Evolutionary conservation across 805 yeast genomes (phyloP).

Genomic region (Ogataea saltuana): DNA sequence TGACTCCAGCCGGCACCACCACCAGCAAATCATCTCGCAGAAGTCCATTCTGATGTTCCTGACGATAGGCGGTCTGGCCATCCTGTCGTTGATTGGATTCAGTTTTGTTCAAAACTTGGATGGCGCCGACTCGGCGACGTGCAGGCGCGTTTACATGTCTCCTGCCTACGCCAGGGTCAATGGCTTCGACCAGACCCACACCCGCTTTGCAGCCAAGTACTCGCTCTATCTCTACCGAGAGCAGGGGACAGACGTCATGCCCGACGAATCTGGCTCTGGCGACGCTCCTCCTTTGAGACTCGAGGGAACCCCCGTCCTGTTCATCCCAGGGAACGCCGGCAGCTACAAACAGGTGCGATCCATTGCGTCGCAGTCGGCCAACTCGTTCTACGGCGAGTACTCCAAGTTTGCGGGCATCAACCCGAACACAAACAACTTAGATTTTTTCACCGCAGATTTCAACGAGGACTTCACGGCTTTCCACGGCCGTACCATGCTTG

Average conservation of each 20-base stretch:
- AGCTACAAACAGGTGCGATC: slow-evolving; percentile 87
- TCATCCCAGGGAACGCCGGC: slow-evolving; percentile 98
- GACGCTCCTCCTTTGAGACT: slow-evolving; percentile 33
- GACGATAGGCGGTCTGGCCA: slow-evolving; percentile 27
- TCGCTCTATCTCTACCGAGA: slow-evolving; percentile 86
- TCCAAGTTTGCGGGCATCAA: slow-evolving; percentile 30
- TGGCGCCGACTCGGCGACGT: slow-evolving; percentile 52
- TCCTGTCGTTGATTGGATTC: slow-evolving; percentile 29
- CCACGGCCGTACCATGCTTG: slow-evolving; percentile 90
- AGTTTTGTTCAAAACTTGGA: slow-evolving; percentile 32
- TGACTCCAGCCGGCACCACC: neutral
- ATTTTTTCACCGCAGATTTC: slow-evolving; percentile 90
- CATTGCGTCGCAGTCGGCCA: slow-evolving; percentile 80
- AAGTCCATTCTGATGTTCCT: slow-evolving; percentile 17
- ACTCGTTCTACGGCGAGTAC: slow-evolving; percentile 45
- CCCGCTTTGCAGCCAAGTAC: slow-evolving; percentile 76
- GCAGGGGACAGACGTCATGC: slow-evolving; percentile 63
- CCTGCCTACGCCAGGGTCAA: slow-evolving; percentile 78
- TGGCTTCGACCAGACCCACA: slow-evolving; percentile 70
- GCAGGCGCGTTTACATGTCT: slow-evolving; percentile 74
- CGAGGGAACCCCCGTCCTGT: slow-evolving; percentile 83
- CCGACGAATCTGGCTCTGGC: slow-evolving; percentile 34
- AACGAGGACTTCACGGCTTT: slow-evolving; percentile 96
- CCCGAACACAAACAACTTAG: slow-evolving; percentile 51
- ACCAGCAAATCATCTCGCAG: slow-evolving; percentile 15